A percentile compares a stretch with the other conserved stretches of the same genome.
These are phyloP conservation scores for Mucor irregularis DNA, from an alignment of 371 early-diverging fungal genomes.

Conservation along the genomic window DNA sequence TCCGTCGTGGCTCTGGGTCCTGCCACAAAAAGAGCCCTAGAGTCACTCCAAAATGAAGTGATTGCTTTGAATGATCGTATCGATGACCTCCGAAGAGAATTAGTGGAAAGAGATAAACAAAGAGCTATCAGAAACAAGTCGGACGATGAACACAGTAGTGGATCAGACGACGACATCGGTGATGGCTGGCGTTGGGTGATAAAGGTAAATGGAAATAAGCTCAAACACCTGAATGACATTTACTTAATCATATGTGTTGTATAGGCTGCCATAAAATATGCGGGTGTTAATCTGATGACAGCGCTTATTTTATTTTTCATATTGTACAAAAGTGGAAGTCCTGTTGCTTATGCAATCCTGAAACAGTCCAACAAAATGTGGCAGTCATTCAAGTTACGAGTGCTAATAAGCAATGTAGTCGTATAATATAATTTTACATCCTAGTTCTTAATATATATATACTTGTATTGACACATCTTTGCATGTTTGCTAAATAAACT, in stretches of 20 bases:
- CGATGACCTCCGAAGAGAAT: slow-evolving; percentile 42
- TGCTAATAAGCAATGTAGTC: slow-evolving; percentile 10
- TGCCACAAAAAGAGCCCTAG: slow-evolving; percentile 48
- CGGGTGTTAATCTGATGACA: slow-evolving; percentile 39
- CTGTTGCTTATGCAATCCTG: slow-evolving; percentile 36
- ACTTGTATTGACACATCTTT: no score
- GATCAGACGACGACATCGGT: not conserved
- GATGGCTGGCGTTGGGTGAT: slow-evolving; percentile 41
- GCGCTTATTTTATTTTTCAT: slow-evolving; percentile 30
- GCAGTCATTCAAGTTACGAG: slow-evolving; percentile 16
- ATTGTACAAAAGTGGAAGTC: slow-evolving; percentile 37
- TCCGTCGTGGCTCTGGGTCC: slow-evolving; percentile 33
- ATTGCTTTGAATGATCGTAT: slow-evolving; percentile 49
- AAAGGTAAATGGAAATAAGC: slow-evolving; percentile 26
- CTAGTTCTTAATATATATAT: no score
- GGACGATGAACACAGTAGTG: slow-evolving; percentile 10
- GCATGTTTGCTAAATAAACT: no score
- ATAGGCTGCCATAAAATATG: slow-evolving; percentile 46
- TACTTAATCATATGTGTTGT: not conserved
- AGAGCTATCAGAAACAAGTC: slow-evolving; percentile 11
- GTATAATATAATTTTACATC: slow-evolving; percentile 10
- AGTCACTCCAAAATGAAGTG: slow-evolving; percentile 49
- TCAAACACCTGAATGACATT: not conserved
- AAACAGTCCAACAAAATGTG: slow-evolving; percentile 23
- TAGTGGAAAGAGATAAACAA: slow-evolving; percentile 34